phyloP scores from a whole-genome alignment of 768 basidiomycete species.

The Trametes meyenii region DNA sequence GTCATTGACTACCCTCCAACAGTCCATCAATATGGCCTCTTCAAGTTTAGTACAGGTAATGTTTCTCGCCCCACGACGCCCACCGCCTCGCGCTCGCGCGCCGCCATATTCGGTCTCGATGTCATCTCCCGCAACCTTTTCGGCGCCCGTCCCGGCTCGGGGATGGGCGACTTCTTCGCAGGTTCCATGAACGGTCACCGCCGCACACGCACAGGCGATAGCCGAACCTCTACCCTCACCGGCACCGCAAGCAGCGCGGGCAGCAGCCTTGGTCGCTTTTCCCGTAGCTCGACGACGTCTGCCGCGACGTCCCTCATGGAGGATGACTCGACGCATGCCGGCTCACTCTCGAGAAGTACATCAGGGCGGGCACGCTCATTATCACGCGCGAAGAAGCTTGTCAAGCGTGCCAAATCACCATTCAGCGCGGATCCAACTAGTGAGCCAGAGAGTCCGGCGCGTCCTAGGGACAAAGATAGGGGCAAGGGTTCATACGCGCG shows the following conservation, averaged over 20 bases:
- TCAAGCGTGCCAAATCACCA: conserved; percentile 51
- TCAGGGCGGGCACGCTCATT: conserved; percentile 30
- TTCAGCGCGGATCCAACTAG: conserved; percentile 37
- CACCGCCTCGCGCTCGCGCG: conserved; percentile 68
- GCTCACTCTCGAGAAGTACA: conserved; percentile 37
- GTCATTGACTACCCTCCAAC: not conserved
- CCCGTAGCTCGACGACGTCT: conserved; percentile 65
- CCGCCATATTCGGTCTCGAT: conserved; percentile 88
- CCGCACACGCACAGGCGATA: conserved; percentile 68
- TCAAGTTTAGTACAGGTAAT: conserved; percentile 81
- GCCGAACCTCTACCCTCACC: conserved; percentile 71
- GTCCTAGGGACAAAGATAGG: conserved; percentile 7
- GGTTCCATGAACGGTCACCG: conserved; percentile 69
- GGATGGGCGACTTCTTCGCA: conserved; percentile 76
- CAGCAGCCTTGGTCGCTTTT: conserved; percentile 68
- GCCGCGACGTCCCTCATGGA: conserved; percentile 67
- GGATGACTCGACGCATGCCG: conserved; percentile 51
- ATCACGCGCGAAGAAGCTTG: conserved; percentile 51
- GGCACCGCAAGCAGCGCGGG: conserved; percentile 69
- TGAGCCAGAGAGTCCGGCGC: conserved; percentile 29
- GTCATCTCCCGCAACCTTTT: conserved; percentile 90
- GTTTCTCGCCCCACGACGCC: conserved; percentile 86
- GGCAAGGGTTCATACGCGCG: conserved; percentile 15
- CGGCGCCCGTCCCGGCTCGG: conserved; percentile 64
- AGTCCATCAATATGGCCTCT: conserved; percentile 90